Base-by-base conservation (phyloP, 345 rosid genomes). In the Eutrema japonicum region DNA sequence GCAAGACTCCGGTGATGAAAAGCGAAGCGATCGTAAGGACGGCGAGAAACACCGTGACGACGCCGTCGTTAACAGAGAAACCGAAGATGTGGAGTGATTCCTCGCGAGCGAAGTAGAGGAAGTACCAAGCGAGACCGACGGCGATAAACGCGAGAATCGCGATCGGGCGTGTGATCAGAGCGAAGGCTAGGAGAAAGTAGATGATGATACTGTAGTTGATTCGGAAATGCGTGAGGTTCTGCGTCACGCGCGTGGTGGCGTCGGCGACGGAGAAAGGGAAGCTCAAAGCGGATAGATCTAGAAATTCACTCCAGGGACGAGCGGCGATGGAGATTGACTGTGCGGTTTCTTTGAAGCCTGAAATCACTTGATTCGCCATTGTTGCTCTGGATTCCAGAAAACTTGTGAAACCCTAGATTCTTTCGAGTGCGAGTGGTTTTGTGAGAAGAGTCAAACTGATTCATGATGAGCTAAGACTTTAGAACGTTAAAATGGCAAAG, bases 191-290 rank as follows among this genome's bases (percentile, higher is more conserved):
- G 65, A 80, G 29, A 1, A 84, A 10, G 55, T 80, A 62, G 78
- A 83, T 38, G 75, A 80, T 49, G 8, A 81, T 10, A n/a, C 84
- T 37, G 79, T 87, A 85, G 51, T 88, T 88, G 33, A 74, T 40
- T 57, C 83, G 83, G 72, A 84, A 88, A 47, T 82, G 86, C 22
- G 88, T 55, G 43, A 88, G 72, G 77, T 88, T 86, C 46, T 82
- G 89, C 62, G 90, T 69, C 3, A 85, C 40, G 62, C 89, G 87
- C 0, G 90, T 82, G 42, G 84, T 77, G 55, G 81, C 80, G 59
- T 80, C 87, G 71, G 87, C 27, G 73, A 82, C 5, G 36, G 89
- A 80, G 26, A 76, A 74, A 2, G 90, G 90, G 55, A 84, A 30
- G 51, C 49, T 67, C 29, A 84, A 50, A 7, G 84, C 76, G 53